Conservation (phyloP, 441 rosid species). For the Aquilaria agallochum region DNA sequence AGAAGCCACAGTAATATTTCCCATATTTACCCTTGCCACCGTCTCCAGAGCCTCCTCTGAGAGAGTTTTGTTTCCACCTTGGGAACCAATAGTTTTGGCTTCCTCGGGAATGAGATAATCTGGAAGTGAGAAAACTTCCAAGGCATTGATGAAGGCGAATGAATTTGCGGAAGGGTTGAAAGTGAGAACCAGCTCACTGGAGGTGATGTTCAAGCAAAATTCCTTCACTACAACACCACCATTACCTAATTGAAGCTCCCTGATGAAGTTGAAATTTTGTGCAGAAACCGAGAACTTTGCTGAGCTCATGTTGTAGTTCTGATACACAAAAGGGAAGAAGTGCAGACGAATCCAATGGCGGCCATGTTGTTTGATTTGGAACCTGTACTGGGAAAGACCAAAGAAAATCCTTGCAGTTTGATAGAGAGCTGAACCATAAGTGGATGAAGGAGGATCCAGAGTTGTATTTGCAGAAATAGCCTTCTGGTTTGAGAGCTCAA, state of each 20-base stretch:
- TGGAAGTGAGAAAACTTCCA: slow-evolving; percentile 75
- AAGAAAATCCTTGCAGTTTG: slow-evolving; percentile 56
- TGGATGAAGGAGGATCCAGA: slow-evolving; percentile 26
- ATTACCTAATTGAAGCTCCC: slow-evolving; percentile 30
- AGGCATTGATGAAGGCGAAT: slow-evolving; percentile 67
- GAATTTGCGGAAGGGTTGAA: slow-evolving; percentile 49
- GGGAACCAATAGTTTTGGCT: slow-evolving; percentile 28
- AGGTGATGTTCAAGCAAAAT: slow-evolving; percentile 47
- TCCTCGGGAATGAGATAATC: slow-evolving; percentile 46
- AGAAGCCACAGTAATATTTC: slow-evolving; percentile 49
- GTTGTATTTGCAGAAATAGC: slow-evolving; percentile 20
- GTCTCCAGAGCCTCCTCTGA: slow-evolving; percentile 57
- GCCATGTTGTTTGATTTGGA: slow-evolving; percentile 46
- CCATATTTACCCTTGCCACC: slow-evolving; percentile 81
- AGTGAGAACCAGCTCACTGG: slow-evolving; percentile 34
- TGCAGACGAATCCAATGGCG: slow-evolving; percentile 73
- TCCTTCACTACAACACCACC: slow-evolving; percentile 40
- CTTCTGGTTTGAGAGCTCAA: slow-evolving; percentile 26
- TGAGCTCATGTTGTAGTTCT: slow-evolving; percentile 35
- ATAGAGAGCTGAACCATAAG: slow-evolving; percentile 38
- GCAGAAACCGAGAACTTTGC: slow-evolving; percentile 73
- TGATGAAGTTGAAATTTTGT: slow-evolving; percentile 62
- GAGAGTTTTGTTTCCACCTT: slow-evolving; percentile 23
- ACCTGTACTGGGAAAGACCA: slow-evolving; percentile 35
- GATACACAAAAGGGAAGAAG: slow-evolving; percentile 46